These are phyloP conservation scores for Corylus heterophylla DNA, from an alignment of 306 rosid species.

Conservation along the genomic window DNA sequence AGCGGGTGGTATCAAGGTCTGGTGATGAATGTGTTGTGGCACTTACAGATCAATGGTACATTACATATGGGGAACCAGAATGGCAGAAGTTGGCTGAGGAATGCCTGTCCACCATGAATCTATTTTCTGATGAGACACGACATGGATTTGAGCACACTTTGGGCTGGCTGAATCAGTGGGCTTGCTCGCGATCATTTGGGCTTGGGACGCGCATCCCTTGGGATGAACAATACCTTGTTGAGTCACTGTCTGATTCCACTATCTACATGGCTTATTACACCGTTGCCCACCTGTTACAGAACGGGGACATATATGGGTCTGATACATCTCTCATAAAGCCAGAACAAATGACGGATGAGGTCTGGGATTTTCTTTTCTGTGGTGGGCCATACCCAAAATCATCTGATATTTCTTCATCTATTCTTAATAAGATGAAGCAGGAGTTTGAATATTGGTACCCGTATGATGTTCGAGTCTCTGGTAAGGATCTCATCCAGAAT, in stretches of 20 bases:
- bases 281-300: constrained; percentile 68
- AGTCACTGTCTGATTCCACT: constrained; percentile 90
- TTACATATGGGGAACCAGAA: constrained; percentile 81
- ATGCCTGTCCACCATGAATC: constrained; percentile 66
- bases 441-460: constrained; percentile 99
- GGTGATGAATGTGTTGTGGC: constrained; percentile 97
- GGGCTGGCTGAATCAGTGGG: constrained; percentile 94
- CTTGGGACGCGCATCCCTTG: constrained; percentile 95
- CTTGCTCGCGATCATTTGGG: constrained; percentile 91
- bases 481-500: constrained; percentile 90
- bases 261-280: constrained; percentile 97
- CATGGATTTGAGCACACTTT: constrained; percentile 96
- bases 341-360: constrained; percentile 76
- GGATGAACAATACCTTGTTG: constrained; percentile 85
- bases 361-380: constrained; percentile 84
- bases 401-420: constrained; percentile 53
- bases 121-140: constrained; percentile 72
- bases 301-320: constrained; percentile 72
- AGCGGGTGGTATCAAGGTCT: constrained; percentile 76
- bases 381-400: constrained; percentile 67
- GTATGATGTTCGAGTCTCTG: constrained; percentile 89
- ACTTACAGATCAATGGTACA: constrained; percentile 95
- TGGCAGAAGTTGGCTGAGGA: constrained; percentile 84
- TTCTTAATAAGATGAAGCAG: constrained; percentile 69
- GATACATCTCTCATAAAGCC: constrained; percentile 55